Conservation (phyloP, 345 rosid genomes). For the Populus tremula region DNA sequence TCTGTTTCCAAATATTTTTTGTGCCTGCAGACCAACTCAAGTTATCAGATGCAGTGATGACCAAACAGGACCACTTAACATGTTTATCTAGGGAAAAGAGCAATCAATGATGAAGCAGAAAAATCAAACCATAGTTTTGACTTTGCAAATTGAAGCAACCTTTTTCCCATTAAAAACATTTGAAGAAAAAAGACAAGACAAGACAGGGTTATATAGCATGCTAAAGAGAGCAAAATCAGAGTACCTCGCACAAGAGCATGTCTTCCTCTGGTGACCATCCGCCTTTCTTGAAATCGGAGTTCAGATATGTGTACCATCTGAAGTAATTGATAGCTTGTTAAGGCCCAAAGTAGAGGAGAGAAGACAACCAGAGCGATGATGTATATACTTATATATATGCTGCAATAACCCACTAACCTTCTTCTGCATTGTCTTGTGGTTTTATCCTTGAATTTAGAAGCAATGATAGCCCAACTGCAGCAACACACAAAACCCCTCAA, state of each 20-base stretch:
- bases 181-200: neutral
- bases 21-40: constrained; percentile 62
- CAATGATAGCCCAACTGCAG: constrained; percentile 90
- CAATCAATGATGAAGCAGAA: neutral
- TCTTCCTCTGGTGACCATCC: constrained; percentile 99
- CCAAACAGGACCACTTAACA: constrained; percentile 5
- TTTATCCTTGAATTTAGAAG: constrained; percentile 86
- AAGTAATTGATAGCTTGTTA: neutral
- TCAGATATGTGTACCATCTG: constrained; percentile 96
- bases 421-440: constrained; percentile 97
- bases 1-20: constrained; percentile 85
- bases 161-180: neutral
- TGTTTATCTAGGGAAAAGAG: neutral
- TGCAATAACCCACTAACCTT: constrained; percentile 46
- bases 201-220: neutral
- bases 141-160: neutral
- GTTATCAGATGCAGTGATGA: constrained; percentile 17
- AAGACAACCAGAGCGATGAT: neutral
- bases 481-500: constrained; percentile 10
- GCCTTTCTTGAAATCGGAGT: constrained; percentile 96
- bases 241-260: constrained; percentile 87
- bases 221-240: constrained; percentile 6
- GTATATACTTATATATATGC: neutral
- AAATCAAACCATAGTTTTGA: neutral
- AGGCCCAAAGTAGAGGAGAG: neutral